A percentile compares a stretch with the other conserved stretches of the same genome.
Conservation (phyloP, 1,284 basidiomycete species). For the Sporisorium graminicola region DNA sequence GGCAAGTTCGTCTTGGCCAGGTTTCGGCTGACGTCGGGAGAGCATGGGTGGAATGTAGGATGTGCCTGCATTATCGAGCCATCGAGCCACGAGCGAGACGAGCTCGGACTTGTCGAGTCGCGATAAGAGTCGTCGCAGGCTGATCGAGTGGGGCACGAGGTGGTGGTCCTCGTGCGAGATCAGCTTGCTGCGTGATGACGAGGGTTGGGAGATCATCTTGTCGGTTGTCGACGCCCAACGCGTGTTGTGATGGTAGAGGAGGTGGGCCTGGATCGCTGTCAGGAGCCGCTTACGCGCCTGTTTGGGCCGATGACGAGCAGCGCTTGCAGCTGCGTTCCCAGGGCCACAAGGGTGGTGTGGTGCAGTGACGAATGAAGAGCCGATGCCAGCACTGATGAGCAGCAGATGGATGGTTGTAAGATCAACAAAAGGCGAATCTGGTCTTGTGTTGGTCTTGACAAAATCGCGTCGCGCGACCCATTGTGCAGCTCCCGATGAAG, state of each 20-base stretch:
- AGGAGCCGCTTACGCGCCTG: neutral
- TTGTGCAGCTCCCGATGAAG: constrained; percentile 10
- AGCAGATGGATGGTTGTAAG: neutral
- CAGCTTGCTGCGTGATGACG: constrained; percentile 41
- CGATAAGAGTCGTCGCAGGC: constrained; percentile 35
- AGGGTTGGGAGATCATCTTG: constrained; percentile 45
- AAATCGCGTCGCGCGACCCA: constrained; percentile 34
- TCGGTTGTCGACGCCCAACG: neutral
- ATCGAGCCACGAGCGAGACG: constrained; percentile 31
- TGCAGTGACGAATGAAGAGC: neutral
- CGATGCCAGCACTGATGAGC: neutral
- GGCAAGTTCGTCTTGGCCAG: constrained; percentile 28
- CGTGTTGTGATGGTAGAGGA: constrained; percentile 7
- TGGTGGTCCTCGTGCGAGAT: constrained; percentile 38
- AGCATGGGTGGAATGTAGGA: constrained; percentile 47
- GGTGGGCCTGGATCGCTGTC: neutral
- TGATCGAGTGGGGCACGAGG: constrained; percentile 39
- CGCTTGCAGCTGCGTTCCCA: neutral
- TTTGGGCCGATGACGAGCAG: neutral
- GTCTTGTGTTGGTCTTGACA: constrained; percentile 3
- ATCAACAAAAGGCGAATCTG: neutral
- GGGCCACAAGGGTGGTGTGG: neutral
- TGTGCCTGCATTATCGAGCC: constrained; percentile 38
- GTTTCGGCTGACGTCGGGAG: constrained; percentile 36
- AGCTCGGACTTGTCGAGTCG: constrained; percentile 49